Evolutionary conservation across 305 asterid genomes (phyloP), one percentile per base, ranked within the genome.

Genomic region (Galium porrigens): DNA sequence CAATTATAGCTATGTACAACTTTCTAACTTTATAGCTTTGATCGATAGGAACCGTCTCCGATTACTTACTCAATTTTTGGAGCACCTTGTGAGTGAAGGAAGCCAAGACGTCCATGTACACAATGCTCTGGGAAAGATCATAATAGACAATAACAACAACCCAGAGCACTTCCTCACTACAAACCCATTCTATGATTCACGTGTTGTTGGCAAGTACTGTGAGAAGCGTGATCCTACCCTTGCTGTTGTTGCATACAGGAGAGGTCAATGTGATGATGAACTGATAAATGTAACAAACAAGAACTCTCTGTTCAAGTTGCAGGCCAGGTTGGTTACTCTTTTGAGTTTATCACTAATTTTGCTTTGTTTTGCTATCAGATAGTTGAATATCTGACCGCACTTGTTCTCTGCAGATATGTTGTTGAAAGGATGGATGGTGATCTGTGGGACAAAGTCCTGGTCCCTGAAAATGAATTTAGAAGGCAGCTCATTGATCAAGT

Each of bases 51-150:
- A 94, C 71, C 97, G 97, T 42, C 96, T 94, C 70, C 99, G 99
- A 63, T 78, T 94, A 59, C 95, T 94, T 64, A 87, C 99, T 68
- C 99, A 94, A 63, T 94, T 94, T 72, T 74, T 94, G 92, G 99
- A 94, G 89, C 97, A 89, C 84, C 96, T 94, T 74, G 99, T 94
- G 85, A 90, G 95, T 58, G 99, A 94, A 80, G 99, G 99, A 79
- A 89, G 97, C 80, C 99, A 94, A 75, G 99, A 94, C 78, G 99
- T 94, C 57, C 99, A 94, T 71, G 99, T 94, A 42, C 99, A 94
- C 83, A 94, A 94, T 77, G 97, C 97, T 65, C 80, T 94, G 84
- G 97, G 99, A 63, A 94, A 89, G 84, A 94, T 94, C 78, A 89
- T 94, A 58, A 94, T 94, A 53, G 99, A 94, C 62, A 89, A 97